Percentiles rank a stretch among this genome's conserved stretches.
These are phyloP conservation scores for Chenopodium formosanum DNA, from an alignment of 148 eudicot genomes.

Conservation along the genomic window DNA sequence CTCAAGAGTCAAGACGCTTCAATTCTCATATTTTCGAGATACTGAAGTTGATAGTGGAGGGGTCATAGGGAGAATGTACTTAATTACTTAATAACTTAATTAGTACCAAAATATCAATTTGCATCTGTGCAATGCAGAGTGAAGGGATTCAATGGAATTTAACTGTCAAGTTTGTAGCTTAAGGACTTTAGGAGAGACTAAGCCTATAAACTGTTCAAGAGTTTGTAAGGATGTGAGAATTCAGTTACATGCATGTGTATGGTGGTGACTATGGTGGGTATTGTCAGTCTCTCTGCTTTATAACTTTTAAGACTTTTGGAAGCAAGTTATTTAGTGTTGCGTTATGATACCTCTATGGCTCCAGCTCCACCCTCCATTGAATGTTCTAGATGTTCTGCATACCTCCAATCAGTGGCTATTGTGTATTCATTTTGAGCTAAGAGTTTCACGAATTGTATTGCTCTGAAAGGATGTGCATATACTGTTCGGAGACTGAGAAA, in stretches of 20 bases:
- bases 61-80: background rate
- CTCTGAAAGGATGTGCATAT: background rate
- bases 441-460: background rate
- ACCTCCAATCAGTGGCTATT: background rate
- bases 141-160: background rate
- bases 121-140: background rate
- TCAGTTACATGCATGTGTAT: background rate
- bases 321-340: background rate
- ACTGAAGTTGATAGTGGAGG: background rate
- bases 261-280: background rate
- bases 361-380: background rate
- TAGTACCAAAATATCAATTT: background rate
- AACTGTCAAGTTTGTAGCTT: background rate
- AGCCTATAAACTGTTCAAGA: background rate
- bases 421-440: background rate
- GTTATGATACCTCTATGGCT: too few species aligned
- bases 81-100: too few species aligned
- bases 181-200: background rate
- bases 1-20: background rate
- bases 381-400: background rate
- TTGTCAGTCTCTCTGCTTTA: constrained; percentile 4
- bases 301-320: background rate
- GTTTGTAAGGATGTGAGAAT: background rate
- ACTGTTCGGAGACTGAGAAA: background rate
- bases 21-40: too few species aligned